phyloP scores from a whole-genome alignment of 768 basidiomycete genomes.

The Lactarius trivialis region DNA sequence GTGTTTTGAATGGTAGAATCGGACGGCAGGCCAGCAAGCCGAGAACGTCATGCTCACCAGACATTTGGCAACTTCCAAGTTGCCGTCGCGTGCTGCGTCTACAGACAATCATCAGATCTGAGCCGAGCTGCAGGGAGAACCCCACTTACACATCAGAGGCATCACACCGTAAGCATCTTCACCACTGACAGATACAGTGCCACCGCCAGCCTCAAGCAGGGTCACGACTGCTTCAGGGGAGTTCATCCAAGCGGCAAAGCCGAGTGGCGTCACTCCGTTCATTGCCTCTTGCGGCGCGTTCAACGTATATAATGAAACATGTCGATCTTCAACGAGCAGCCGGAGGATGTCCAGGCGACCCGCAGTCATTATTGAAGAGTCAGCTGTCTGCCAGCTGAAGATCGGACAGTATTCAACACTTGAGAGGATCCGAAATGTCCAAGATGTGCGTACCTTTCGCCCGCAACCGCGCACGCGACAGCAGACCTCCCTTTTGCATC shows the following conservation, averaged over 20 bases:
- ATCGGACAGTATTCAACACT: neutral
- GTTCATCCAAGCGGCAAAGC: slow-evolving; percentile 75
- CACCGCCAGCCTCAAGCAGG: slow-evolving; percentile 57
- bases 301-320: slow-evolving; percentile 60
- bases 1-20: neutral
- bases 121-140: slow-evolving; percentile 8
- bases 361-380: slow-evolving; percentile 59
- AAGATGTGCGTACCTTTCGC: slow-evolving; percentile 50
- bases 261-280: slow-evolving; percentile 70
- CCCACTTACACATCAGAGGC: slow-evolving; percentile 72
- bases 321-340: slow-evolving; percentile 46
- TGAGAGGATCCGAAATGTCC: neutral
- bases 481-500: slow-evolving; percentile 56
- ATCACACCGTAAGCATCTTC: slow-evolving; percentile 72
- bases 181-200: slow-evolving; percentile 63
- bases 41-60: slow-evolving; percentile 41
- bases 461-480: slow-evolving; percentile 64
- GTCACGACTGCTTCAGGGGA: slow-evolving; percentile 51
- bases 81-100: slow-evolving; percentile 77
- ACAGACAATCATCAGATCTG: slow-evolving; percentile 14
- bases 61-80: slow-evolving; percentile 55
- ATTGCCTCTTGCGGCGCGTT: slow-evolving; percentile 67
- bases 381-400: slow-evolving; percentile 57
- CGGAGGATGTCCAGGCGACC: slow-evolving; percentile 53
- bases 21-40: neutral